These are phyloP conservation scores for Trametes maxima DNA, from an alignment of 768 basidiomycete genomes.

Conservation along the genomic window DNA sequence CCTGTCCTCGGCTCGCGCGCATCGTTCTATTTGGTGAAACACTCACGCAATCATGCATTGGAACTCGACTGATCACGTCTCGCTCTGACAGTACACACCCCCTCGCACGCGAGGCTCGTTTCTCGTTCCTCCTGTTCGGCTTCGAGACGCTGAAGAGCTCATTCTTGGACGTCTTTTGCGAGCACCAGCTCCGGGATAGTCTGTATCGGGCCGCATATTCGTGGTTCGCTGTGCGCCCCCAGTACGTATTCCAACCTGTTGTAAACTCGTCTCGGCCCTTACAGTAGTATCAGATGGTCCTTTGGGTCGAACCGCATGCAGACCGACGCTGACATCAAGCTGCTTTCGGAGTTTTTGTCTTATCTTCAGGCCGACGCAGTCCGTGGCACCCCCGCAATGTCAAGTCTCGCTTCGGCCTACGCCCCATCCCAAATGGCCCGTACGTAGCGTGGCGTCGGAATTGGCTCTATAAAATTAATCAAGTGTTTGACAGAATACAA, in stretches of 20 bases:
- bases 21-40: slow-evolving; percentile 71
- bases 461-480: too few species aligned
- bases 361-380: slow-evolving; percentile 76
- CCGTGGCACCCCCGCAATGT: slow-evolving; percentile 56
- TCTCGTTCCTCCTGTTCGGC: slow-evolving; percentile 89
- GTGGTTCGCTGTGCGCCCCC: slow-evolving; percentile 94
- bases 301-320: slow-evolving; percentile 94
- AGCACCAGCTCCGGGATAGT: slow-evolving; percentile 70
- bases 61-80: neutral
- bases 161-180: slow-evolving; percentile 79
- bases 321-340: slow-evolving; percentile 84
- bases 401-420: slow-evolving; percentile 63
- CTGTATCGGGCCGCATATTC: slow-evolving; percentile 82
- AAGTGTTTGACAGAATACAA: slow-evolving; percentile 52
- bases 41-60: neutral
- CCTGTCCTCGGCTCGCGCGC: slow-evolving; percentile 72
- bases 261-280: neutral
- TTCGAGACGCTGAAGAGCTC: slow-evolving; percentile 92
- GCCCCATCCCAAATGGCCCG: slow-evolving; percentile 30
- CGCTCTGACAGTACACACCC: slow-evolving; percentile 73
- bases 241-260: slow-evolving; percentile 52
- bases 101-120: slow-evolving; percentile 86
- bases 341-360: slow-evolving; percentile 81
- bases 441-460: slow-evolving; percentile 20
- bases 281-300: slow-evolving; percentile 69